These are phyloP conservation scores for Quercus berberidifolia DNA, from an alignment of 306 rosid genomes.

Conservation along the genomic window DNA sequence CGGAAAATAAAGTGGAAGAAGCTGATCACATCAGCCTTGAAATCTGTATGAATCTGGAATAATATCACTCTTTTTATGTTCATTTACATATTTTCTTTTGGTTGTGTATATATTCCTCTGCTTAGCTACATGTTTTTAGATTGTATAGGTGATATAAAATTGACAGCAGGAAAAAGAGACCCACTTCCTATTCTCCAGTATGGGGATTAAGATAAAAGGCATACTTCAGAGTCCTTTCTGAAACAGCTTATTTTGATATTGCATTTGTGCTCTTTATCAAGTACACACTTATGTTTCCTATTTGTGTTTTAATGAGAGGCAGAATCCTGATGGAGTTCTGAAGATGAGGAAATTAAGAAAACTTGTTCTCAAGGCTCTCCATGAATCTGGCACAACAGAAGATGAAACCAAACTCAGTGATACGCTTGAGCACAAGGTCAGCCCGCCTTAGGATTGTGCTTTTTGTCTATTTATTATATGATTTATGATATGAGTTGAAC, in stretches of 20 bases:
- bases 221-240: slow-evolving; percentile 6
- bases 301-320: slow-evolving; percentile 25
- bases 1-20: slow-evolving; percentile 77
- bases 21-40: slow-evolving; percentile 70
- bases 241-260: neutral
- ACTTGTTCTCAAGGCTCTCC: slow-evolving; percentile 53
- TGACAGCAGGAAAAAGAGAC: slow-evolving; percentile 1
- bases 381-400: slow-evolving; percentile 57
- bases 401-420: slow-evolving; percentile 50
- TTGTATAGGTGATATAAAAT: slow-evolving; percentile 4
- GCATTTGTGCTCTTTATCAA: neutral
- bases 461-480: neutral
- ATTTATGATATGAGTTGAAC: neutral
- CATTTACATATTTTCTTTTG: neutral
- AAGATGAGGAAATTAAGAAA: slow-evolving; percentile 75
- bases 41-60: slow-evolving; percentile 50
- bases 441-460: slow-evolving; percentile 1
- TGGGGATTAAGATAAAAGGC: neutral
- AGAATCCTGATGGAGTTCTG: slow-evolving; percentile 74
- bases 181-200: neutral
- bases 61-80: neutral
- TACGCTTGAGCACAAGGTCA: slow-evolving; percentile 66
- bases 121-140: slow-evolving; percentile 5
- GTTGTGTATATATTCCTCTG: neutral
- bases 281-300: neutral